phyloP scores from a whole-genome alignment of 2,329 filamentous ascomycete species.

The Botrytis fabae region DNA sequence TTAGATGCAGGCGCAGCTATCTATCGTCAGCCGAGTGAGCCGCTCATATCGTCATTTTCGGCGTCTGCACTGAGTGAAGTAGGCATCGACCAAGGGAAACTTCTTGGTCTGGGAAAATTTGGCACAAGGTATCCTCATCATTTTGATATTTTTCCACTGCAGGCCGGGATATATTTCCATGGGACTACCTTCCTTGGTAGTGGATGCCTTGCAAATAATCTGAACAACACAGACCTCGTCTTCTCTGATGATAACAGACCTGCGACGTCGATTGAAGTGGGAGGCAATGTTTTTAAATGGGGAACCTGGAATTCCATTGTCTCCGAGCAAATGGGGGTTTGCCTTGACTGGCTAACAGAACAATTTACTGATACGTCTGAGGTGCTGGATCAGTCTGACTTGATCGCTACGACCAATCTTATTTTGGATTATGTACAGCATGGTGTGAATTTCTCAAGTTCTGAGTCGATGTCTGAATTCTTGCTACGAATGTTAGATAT shows the following conservation, averaged over 20 bases:
- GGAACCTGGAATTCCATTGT: constrained; percentile 56
- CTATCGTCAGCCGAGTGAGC: constrained; percentile 41
- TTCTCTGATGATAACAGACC: constrained; percentile 31
- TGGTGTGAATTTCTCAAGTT: constrained; percentile 29
- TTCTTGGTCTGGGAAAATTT: constrained; percentile 59
- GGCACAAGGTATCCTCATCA: constrained; percentile 62
- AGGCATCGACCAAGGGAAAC: constrained; percentile 40
- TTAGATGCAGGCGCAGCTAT: constrained; percentile 39
- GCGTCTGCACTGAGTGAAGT: constrained; percentile 32
- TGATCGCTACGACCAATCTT: constrained; percentile 28
- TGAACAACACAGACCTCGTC: constrained; percentile 38
- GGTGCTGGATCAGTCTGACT: constrained; percentile 20
- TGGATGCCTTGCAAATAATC: constrained; percentile 47
- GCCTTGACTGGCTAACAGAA: constrained; percentile 60
- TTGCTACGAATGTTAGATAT: constrained; percentile 37
- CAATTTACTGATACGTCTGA: constrained; percentile 36
- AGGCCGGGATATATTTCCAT: constrained; percentile 58
- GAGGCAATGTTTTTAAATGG: constrained; percentile 54
- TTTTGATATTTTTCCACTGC: constrained; percentile 62
- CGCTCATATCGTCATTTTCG: constrained; percentile 34
- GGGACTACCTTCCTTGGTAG: constrained; percentile 59
- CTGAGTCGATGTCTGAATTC: constrained; percentile 30
- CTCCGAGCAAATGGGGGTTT: constrained; percentile 61
- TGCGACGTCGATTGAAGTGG: constrained; percentile 48
- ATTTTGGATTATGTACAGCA: constrained; percentile 39